Evolutionary conservation across 306 rosid species (phyloP).

Genomic region (Pyrus pyrifolia): DNA sequence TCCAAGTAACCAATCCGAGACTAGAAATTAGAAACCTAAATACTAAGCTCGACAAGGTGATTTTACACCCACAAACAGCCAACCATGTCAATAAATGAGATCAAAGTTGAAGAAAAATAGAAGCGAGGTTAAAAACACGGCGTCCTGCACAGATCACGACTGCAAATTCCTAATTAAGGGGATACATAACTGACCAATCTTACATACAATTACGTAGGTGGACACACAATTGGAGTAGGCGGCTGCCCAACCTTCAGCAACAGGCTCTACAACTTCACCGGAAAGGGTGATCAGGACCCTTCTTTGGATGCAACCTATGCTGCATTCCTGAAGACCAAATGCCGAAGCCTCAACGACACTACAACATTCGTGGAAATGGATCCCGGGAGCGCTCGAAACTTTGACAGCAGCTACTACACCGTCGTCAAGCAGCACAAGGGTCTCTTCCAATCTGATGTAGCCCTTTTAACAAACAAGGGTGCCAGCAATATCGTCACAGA

Average conservation of each 20-base stretch:
- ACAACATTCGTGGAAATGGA: constrained; percentile 41
- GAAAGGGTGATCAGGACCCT: constrained; percentile 33
- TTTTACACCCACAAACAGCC: too few species aligned
- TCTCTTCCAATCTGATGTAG: constrained; percentile 56
- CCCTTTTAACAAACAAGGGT: constrained; percentile 29
- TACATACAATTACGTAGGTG: not conserved
- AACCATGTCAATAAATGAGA: too few species aligned
- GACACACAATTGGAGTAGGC: constrained; percentile 31
- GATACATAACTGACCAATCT: not conserved
- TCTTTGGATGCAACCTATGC: constrained; percentile 16
- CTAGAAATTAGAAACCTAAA: too few species aligned
- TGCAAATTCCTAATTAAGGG: not conserved
- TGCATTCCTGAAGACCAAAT: not conserved
- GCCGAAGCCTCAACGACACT: constrained; percentile 11
- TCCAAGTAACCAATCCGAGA: too few species aligned
- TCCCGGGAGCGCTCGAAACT: constrained; percentile 27
- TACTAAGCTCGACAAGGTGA: too few species aligned
- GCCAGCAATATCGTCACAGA: constrained; percentile 13
- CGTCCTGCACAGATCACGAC: too few species aligned
- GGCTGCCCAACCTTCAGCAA: constrained; percentile 23
- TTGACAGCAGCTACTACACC: constrained; percentile 30
- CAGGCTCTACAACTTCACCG: constrained; percentile 36
- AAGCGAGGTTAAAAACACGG: too few species aligned
- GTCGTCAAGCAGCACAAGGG: constrained; percentile 40
- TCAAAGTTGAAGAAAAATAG: too few species aligned